These are phyloP conservation scores for Puccinellia tenuiflora DNA, from an alignment of 176 grass and related monocot species.

Conservation along the genomic window DNA sequence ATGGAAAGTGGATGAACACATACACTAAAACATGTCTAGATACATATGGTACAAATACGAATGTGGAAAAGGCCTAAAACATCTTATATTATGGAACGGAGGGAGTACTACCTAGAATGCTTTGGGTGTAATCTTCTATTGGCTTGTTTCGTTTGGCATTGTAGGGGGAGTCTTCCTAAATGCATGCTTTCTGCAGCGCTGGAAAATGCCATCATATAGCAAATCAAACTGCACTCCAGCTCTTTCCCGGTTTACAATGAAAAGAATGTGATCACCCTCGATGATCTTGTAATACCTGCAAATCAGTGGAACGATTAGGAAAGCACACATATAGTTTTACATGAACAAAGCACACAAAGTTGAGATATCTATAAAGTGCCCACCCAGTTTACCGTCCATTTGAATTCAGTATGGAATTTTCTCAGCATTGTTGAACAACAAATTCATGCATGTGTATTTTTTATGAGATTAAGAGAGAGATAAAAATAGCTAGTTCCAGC, in stretches of 20 bases:
- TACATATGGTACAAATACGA: too few species aligned
- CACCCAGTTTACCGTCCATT: not conserved
- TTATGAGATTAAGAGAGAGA: not conserved
- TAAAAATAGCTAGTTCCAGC: not conserved
- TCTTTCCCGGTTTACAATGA: conserved; percentile 93
- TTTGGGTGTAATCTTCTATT: conserved; percentile 36
- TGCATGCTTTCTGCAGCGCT: conserved; percentile 80
- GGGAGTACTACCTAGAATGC: conserved; percentile 18
- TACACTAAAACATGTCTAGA: too few species aligned
- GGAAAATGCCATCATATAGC: conserved; percentile 88
- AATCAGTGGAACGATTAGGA: not conserved
- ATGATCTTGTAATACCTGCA: conserved; percentile 94
- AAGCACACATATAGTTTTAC: not conserved
- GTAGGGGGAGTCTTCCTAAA: conserved; percentile 54
- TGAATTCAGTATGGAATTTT: conserved; percentile 4
- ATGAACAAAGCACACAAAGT: not conserved
- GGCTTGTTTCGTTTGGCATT: conserved; percentile 57
- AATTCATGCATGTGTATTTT: not conserved
- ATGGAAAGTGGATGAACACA: too few species aligned
- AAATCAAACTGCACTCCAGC: conserved; percentile 95
- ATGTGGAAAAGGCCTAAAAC: too few species aligned
- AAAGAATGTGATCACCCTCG: conserved; percentile 94
- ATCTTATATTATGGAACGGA: too few species aligned
- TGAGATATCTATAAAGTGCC: not conserved
- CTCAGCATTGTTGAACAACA: not conserved